Base-by-base conservation (phyloP, 768 basidiomycete species). In the Kwoniella sp. region DNA sequence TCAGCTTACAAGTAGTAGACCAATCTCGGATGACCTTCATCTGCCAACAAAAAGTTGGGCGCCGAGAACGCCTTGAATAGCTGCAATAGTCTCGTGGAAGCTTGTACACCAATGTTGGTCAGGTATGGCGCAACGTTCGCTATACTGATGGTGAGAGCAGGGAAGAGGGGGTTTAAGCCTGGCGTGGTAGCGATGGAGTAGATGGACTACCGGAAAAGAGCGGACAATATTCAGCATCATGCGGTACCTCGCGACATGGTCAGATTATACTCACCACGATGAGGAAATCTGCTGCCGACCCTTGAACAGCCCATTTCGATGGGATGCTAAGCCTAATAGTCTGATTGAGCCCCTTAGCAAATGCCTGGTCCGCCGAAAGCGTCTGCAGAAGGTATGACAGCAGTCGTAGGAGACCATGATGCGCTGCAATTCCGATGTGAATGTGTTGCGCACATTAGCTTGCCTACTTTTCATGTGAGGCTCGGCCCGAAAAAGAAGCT, bases 21-120 rank as follows among this genome's bases (percentile, higher is more conserved):
- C 29, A 97, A 81, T 65, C 96, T 82, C 1, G 96, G 96, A 75
- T 97, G 92, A 7, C 94, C 92, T 80, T 97, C 96, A 67, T 98
- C 96, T 2, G 90, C 88, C 21, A 99, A 81, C 33, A 98, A 82
- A 79, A 97, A 97, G 1, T 87, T 82, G 0, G 96, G 91, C 63
- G 88, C 91, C 5, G 92, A 88, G 77, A 99, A 95, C 0, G 95
- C 91, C 27, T 85, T 88, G 81, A 96, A 92, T 6, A 98, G 85
- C 79, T 96, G 92, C 36, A 94, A 77, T 7, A 99, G 83, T 19
- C 90, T 85, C 5, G 90, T 89, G 2, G 92, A 89, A 13, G 92
- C 87, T 30, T 88, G 86, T 52, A 92, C 86, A 44, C 88, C 87
- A 22, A 96, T 83, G 68, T 89, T 85, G 79, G 87, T 88, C 70